A percentile compares a stretch with the other conserved stretches of the same genome.
Conservation (phyloP, 164 flowering plant species). For the Platanus orientalis region DNA sequence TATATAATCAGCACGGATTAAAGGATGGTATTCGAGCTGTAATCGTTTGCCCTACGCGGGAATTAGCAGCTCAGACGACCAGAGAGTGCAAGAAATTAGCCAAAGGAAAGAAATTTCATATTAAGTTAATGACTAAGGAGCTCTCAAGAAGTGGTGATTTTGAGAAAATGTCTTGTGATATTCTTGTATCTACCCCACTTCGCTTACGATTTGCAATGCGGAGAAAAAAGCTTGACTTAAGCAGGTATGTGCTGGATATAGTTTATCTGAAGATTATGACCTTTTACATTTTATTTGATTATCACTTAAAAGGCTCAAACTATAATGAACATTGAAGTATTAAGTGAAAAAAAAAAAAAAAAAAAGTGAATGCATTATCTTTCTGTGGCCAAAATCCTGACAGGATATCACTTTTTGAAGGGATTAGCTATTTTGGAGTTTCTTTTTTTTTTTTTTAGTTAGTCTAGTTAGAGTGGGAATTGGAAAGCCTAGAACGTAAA, state of each 20-base stretch:
- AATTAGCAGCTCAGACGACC: conserved; percentile 81
- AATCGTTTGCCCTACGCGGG: conserved; percentile 83
- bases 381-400: too few relatives aligned
- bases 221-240: conserved; percentile 74
- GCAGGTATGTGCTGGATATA: conserved; percentile 50
- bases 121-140: conserved; percentile 76
- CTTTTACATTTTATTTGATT: too few relatives aligned
- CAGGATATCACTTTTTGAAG: too few relatives aligned
- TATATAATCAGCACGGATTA: conserved; percentile 42
- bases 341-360: too few relatives aligned
- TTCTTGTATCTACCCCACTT: conserved; percentile 84
- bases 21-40: conserved; percentile 80
- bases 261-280: not conserved
- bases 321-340: too few relatives aligned
- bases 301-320: too few relatives aligned
- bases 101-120: conserved; percentile 62
- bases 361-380: too few relatives aligned
- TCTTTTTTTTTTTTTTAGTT: too few relatives aligned
- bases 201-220: conserved; percentile 53
- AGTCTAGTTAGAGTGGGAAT: too few relatives aligned
- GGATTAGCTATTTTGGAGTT: too few relatives aligned
- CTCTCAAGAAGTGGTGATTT: conserved; percentile 57
- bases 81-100: conserved; percentile 88
- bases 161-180: conserved; percentile 62
- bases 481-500: too few relatives aligned